Base-by-base conservation (phyloP, 1,284 basidiomycete species). In the Cutaneotrichosporon daszewskae region DNA sequence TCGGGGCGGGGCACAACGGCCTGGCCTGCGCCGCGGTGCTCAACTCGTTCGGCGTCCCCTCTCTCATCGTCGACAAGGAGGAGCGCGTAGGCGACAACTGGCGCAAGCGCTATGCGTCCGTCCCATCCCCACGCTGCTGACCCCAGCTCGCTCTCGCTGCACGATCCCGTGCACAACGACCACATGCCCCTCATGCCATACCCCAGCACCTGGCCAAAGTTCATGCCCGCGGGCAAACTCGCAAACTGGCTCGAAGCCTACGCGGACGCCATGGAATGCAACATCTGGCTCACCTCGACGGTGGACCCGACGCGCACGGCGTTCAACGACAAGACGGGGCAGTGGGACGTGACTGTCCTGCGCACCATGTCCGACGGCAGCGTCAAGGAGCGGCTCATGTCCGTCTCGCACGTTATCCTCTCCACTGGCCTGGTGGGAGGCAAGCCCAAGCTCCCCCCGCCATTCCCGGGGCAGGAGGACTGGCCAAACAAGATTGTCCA, bases 211-310 rank as follows among this genome's bases (percentile, higher is more conserved):
- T 56, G 60, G 64, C 66, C 62, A 11, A 49, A 47, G 34, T 65
- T 48, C 51, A 64, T 55, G 17, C 59, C 58, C 14, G 63, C 58
- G 13, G 65, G 64, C 33, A 69, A 82, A 77, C 74, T 85, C 12
- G 82, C 79, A 1, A 77, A 81, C 55, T 85, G 81, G 79, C 72
- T 84, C 7, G 81, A 84, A 61, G 69, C 68, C 22, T 85, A 83
- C 61, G 82, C 80, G 3, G 74, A 80, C 31, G 64, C 76, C 1
- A 71, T 84, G 55, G 82, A 84, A 53, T 62, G 84, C 31, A 78
- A 81, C 62, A 73, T 81, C 19, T 84, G 83, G 82, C 79, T 77
- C 2, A 76, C 77, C 7, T 73, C 79, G 1, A 75, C 62, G 3
- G 71, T 81, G 9, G 72, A 62, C 28, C 60, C 62, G 3, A 18